Base-by-base conservation (phyloP, 306 rosid species). In the Vicia faba region DNA sequence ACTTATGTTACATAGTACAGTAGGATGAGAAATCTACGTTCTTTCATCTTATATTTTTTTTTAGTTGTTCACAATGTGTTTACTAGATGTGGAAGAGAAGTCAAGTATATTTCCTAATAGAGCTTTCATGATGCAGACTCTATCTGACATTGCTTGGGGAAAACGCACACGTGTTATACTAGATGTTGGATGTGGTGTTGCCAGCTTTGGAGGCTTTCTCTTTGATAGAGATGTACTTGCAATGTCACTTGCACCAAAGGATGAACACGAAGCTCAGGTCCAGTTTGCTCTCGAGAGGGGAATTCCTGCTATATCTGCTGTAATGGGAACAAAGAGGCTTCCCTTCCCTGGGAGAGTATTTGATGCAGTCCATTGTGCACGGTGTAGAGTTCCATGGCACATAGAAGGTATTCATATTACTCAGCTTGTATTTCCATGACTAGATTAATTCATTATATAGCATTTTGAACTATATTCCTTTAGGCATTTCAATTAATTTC, bases 371-470 rank as follows among this genome's bases (percentile, higher is more conserved):
- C 99, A 95, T 43, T 95, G 99, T 86, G 97, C 97, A 29, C 89
- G 99, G 38, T 95, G 99, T 81, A 85, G 99, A 73, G 99, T 95
- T 78, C 99, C 99, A 10, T 95, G 99, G 99, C 99, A 95, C 71
- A 70, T 90, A 48, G 99, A 95, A 88, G 99, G 99, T 95, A 84
- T 60, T 68, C 4, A 15, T 7, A 19, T 60, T 51, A 14, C 51
- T 28, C 11, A 28, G 14, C 12, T 16, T 53, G 57, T 50, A 41
- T 74, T 43, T 57, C 46, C 41, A 35, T 69, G 65, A 71, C 49
- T 35, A 38, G 65, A 44, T 58, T 68, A 48, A 50, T 68, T 54
- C 46, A 18, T 46, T 68, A 18, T 16, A 28, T 40, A 31, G 20
- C 45, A 38, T 67, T 63, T 72, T 64, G 6, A 72, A 40, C 12